Base-by-base conservation (phyloP, 2,329 filamentous ascomycete genomes). In the Ophiosphaerella narmari region DNA sequence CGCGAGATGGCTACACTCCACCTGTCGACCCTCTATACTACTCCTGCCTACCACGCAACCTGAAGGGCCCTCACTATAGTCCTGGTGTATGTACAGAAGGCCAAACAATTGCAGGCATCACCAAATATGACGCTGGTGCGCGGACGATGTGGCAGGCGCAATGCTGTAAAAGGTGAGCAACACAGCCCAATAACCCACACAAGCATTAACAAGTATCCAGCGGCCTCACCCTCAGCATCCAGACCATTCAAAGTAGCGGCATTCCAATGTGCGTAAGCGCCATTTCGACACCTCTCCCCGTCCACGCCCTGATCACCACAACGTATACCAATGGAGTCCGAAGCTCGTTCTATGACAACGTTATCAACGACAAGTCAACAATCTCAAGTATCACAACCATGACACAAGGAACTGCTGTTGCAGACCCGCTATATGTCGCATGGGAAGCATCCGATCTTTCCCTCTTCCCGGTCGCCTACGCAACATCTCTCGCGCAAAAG, bases 71-170 rank as follows among this genome's bases (percentile, higher is more conserved):
- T 16, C 45, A 47, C 14, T 50, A 45, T 24, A 50, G 41, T 31
- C 47, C 47, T 4, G 47, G 41, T 9, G 41, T 50, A 23, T 50
- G 47, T 23, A 43, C 47, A 0, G 12, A 45, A 13, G 47, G 47
- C n/a, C 47, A 50, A 23, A 50, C 47, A 13, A 44, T 50, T 21
- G 47, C 47, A 12, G 36, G 41, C 18, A 45, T 50, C 8, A 50
- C 47, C 11, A 43, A 50, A 21, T 45, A 45, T 23, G 36, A 50
- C 14, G 36, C 23, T 7, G 42, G 47, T 3, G 9, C 42, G 21
- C 14, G 32, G 7, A 50, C 36, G 9, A 43, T 45, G 37, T 50
- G 47, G 47, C 47, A 50, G 31, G 47, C 41, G 31, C 37, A 41
- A 31, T 50, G 47, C 23, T 50, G 47, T 33, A 40, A 45, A 31